A percentile compares a stretch with the other conserved stretches of the same genome.
These are phyloP conservation scores for Xerocomellus chrysenteron DNA, from an alignment of 768 basidiomycete species.

Conservation along the genomic window DNA sequence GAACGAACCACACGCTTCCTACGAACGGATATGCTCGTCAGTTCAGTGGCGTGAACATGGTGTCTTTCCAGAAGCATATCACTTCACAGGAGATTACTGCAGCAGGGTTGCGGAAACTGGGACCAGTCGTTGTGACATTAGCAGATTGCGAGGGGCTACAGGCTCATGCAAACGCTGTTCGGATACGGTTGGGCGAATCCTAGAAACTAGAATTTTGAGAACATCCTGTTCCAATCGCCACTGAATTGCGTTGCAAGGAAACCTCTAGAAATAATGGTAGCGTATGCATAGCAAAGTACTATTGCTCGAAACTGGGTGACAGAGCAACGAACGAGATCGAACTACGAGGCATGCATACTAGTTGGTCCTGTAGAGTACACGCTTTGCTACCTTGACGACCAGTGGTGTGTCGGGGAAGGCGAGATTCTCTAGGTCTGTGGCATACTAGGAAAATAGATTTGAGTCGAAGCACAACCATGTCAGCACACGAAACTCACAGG, in stretches of 20 bases:
- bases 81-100: conserved; percentile 91
- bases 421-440: conserved; percentile 81
- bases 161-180: conserved; percentile 95
- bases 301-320: conserved; percentile 13
- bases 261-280: conserved; percentile 16
- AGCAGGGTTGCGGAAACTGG: conserved; percentile 72
- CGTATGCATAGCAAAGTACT: conserved; percentile 13
- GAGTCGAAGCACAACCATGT: conserved; percentile 9
- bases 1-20: conserved; percentile 97
- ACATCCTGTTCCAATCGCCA: not conserved
- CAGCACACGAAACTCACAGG: conserved; percentile 56
- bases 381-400: conserved; percentile 93
- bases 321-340: conserved; percentile 8
- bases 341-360: conserved; percentile 36
- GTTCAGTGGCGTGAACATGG: conserved; percentile 97
- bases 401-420: conserved; percentile 92
- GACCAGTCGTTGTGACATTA: conserved; percentile 83
- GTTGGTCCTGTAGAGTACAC: conserved; percentile 87
- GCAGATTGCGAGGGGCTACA: conserved; percentile 95
- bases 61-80: conserved; percentile 98
- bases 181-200: conserved; percentile 59
- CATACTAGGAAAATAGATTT: conserved; percentile 58
- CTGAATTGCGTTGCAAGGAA: not conserved
- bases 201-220: conserved; percentile 2
- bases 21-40: conserved; percentile 97